Evolutionary conservation across 2,329 filamentous ascomycete species (phyloP).

Genomic region (Dactylellina haptotyla): DNA sequence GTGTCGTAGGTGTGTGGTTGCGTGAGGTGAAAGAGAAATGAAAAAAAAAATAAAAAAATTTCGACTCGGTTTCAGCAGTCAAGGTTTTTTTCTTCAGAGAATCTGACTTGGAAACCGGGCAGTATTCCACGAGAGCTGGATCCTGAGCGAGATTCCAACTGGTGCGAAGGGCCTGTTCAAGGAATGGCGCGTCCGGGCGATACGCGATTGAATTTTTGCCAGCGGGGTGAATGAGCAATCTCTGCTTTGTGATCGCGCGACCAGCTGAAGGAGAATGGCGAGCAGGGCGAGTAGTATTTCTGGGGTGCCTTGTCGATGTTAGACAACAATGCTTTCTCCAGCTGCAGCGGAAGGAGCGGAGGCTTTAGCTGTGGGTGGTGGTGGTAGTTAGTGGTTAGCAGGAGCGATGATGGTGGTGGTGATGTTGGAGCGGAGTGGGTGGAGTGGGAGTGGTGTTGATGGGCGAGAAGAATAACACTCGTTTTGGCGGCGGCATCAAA

Average conservation of each 20-base stretch:
- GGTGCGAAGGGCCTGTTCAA: neutral
- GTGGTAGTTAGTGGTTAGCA: neutral
- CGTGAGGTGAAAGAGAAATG: no score
- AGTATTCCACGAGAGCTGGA: neutral
- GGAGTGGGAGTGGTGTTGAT: neutral
- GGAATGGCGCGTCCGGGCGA: conserved; percentile 27
- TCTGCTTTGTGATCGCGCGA: conserved; percentile 44
- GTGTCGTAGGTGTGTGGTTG: no score
- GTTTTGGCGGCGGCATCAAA: conserved; percentile 31
- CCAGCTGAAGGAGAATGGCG: conserved; percentile 6
- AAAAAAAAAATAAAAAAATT: no score
- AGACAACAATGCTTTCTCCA: neutral
- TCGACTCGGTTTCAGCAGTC: no score
- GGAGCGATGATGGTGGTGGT: conserved; percentile 3
- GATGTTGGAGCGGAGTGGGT: conserved; percentile 2
- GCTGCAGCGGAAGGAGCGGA: neutral
- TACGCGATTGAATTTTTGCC: conserved; percentile 16
- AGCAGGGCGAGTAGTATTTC: neutral
- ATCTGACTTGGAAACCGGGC: neutral
- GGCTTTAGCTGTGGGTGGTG: conserved; percentile 6
- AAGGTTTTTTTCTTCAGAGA: no score
- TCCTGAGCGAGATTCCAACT: neutral
- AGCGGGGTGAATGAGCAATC: conserved; percentile 8
- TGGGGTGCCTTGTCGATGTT: neutral
- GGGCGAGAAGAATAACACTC: conserved; percentile 19